Percentiles rank a stretch among this genome's conserved stretches.
Conservation (phyloP, 148 eudicot species). For the Camellia lanceoleosa region DNA sequence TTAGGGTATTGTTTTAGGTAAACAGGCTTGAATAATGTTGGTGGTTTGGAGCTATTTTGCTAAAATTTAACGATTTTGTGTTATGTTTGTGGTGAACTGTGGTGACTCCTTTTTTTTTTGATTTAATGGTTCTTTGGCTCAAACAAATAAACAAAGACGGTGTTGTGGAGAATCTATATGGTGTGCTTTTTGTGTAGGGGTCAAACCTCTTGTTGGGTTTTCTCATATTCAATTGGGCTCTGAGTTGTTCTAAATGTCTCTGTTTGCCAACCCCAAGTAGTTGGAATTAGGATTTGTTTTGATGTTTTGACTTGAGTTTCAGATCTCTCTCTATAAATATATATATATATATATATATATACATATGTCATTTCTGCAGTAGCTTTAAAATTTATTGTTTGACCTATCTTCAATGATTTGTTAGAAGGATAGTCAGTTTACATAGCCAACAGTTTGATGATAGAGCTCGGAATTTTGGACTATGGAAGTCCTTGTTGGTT, state of each 20-base stretch:
- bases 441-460: not conserved
- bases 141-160: not conserved
- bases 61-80: not conserved
- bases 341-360: no score
- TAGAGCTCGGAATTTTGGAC: not conserved
- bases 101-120: not conserved
- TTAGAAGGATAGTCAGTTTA: not conserved
- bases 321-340: not conserved
- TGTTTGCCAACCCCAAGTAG: constrained; percentile 11
- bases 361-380: not conserved
- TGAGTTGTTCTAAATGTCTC: not conserved
- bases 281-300: constrained; percentile 3
- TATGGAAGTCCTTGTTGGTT: not conserved
- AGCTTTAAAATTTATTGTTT: constrained; percentile 4
- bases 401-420: not conserved
- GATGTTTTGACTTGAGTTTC: not conserved
- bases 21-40: not conserved
- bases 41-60: not conserved
- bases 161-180: not conserved
- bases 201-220: not conserved
- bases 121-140: not conserved
- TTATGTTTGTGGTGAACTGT: not conserved
- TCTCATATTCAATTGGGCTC: not conserved
- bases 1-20: constrained; percentile 7
- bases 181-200: constrained; percentile 1